These are phyloP conservation scores for Syncephalastrum sp. DNA, from an alignment of 371 early-diverging fungal species.

Conservation along the genomic window DNA sequence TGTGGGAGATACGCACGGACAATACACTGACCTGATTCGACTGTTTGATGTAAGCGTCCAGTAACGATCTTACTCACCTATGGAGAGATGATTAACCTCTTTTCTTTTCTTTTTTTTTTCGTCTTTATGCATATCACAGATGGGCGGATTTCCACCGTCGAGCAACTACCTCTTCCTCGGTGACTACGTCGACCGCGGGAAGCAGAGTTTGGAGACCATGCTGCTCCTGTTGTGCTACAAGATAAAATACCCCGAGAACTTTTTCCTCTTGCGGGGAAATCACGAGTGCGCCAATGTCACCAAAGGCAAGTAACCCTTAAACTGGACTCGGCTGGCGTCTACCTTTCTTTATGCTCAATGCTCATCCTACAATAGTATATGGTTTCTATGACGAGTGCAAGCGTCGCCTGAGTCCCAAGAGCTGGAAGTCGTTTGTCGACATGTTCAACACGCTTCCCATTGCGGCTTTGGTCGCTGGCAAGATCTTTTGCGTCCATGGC, in stretches of 20 bases:
- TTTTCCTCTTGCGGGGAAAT: conserved; percentile 96
- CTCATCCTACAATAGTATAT: conserved; percentile 64
- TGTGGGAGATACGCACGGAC: conserved; percentile 95
- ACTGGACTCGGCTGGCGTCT: not conserved
- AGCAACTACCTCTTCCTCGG: conserved; percentile 93
- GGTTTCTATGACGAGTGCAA: conserved; percentile 99
- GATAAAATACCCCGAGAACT: conserved; percentile 95
- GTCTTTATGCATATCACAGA: conserved; percentile 6
- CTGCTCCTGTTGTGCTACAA: conserved; percentile 93
- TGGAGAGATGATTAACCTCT: too few species aligned
- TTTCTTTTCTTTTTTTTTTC: too few species aligned
- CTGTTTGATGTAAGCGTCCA: conserved; percentile 64
- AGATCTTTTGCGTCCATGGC: conserved; percentile 98
- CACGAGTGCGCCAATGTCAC: conserved; percentile 98
- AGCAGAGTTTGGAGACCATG: conserved; percentile 95
- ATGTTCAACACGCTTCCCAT: conserved; percentile 97
- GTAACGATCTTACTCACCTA: too few species aligned
- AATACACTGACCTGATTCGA: conserved; percentile 87
- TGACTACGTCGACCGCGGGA: conserved; percentile 98
- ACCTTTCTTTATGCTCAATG: not conserved
- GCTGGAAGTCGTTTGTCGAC: conserved; percentile 97
- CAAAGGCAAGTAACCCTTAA: conserved; percentile 53
- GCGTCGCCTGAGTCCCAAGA: conserved; percentile 85
- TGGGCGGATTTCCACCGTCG: conserved; percentile 87
- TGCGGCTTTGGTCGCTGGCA: conserved; percentile 92